Base-by-base conservation (phyloP, 2,329 filamentous ascomycete species). In the Chaetothyriales sp. region DNA sequence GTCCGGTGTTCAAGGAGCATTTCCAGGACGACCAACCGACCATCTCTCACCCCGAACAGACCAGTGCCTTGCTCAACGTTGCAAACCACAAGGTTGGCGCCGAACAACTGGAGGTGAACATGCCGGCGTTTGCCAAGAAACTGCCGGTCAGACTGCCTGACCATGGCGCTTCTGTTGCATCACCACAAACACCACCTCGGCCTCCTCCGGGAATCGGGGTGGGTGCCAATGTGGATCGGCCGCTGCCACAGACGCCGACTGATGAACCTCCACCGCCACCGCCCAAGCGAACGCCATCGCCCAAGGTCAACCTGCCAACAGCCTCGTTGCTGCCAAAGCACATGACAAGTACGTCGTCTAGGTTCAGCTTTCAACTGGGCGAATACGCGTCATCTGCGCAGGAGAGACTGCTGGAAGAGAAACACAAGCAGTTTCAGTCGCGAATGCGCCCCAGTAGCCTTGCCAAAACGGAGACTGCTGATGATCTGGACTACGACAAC, bases 341-440 rank as follows among this genome's bases (percentile, higher is more conserved):
- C 57, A 63, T 73, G 50, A 72, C 67, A 51, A 81, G 78, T 59
- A 77, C 74, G 61, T 75, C 78, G 0, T 81, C 77, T 1, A 69
- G 79, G 8, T 83, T 83, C 60, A 82, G 79, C 57, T 83, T 83
- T 57, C 79, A 83, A 55, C 74, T 81, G 59, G 73, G 70, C 5
- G 74, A 73, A 15, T 70, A 71, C 8, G 78, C 77, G 49, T 79
- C 77, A 4, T 71, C 74, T 3, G 70, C 71, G 0, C 77, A 83
- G 60, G 79, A 83, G 59, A 75, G 74, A 55, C 64, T 80, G 5
- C 64, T 83, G 32, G 79, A 83, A 64, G 79, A 82, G 53, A 78
- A 77, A 48, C 77, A 81, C 57, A 72, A 77, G 66, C 65, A 72
- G 62, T 67, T 77, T 66, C 68, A 74, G 62, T 66, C 73, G 53